phyloP scores from a whole-genome alignment of 2,329 filamentous ascomycete genomes.

The Pyrenochaeta sp. region DNA sequence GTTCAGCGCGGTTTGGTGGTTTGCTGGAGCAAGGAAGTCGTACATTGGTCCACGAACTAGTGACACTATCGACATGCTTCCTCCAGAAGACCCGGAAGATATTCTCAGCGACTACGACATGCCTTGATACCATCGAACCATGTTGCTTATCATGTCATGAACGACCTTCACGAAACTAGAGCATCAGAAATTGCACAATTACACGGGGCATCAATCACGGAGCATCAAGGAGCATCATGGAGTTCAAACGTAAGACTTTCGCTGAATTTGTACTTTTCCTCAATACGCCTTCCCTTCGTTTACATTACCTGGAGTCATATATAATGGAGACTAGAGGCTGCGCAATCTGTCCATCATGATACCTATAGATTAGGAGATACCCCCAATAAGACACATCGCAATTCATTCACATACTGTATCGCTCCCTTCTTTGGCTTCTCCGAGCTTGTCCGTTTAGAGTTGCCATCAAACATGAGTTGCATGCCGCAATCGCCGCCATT shows the following conservation, averaged over 20 bases:
- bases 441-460: neutral
- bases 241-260: neutral
- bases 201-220: neutral
- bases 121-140: slow-evolving; percentile 20
- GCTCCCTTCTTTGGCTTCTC: neutral
- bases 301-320: neutral
- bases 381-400: slow-evolving; percentile 6
- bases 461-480: neutral
- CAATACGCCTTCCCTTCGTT: neutral
- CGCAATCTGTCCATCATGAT: neutral
- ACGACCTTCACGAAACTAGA: slow-evolving; percentile 8
- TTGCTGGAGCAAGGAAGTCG: slow-evolving; percentile 53
- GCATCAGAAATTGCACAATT: neutral
- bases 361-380: slow-evolving; percentile 25
- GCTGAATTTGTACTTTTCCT: neutral
- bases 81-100: slow-evolving; percentile 52
- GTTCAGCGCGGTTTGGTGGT: slow-evolving; percentile 57
- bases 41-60: slow-evolving; percentile 68
- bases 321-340: neutral
- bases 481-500: neutral
- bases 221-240: neutral
- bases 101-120: slow-evolving; percentile 46
- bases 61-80: slow-evolving; percentile 57
- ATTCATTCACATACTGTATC: neutral
- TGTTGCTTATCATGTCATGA: neutral